These are phyloP conservation scores for Alternaria hordeiaustralica DNA, from an alignment of 2,329 filamentous ascomycete species.

Conservation along the genomic window DNA sequence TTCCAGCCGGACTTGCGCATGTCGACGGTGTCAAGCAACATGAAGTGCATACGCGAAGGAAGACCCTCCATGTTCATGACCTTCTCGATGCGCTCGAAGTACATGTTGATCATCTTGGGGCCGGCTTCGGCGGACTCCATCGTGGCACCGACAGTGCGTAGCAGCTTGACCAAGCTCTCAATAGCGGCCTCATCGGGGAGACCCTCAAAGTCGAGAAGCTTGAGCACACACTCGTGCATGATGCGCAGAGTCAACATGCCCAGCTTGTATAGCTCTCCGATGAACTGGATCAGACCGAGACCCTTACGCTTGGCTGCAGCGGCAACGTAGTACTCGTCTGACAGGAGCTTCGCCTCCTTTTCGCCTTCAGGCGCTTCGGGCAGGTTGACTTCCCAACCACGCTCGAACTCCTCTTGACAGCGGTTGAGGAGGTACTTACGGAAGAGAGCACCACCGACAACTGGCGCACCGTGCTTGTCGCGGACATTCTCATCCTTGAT, in stretches of 20 bases:
- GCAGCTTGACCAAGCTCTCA: slow-evolving; percentile 91
- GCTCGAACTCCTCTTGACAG: slow-evolving; percentile 98
- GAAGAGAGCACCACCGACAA: slow-evolving; percentile 93
- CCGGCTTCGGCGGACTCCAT: slow-evolving; percentile 83
- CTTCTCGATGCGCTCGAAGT: slow-evolving; percentile 86
- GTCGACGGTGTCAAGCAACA: slow-evolving; percentile 94
- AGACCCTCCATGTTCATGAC: slow-evolving; percentile 79
- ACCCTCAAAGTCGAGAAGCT: slow-evolving; percentile 93
- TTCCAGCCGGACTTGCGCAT: slow-evolving; percentile 78
- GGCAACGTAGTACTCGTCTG: slow-evolving; percentile 94
- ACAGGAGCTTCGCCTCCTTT: slow-evolving; percentile 85
- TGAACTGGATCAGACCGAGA: slow-evolving; percentile 98
- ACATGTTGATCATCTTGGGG: slow-evolving; percentile 84
- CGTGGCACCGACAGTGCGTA: slow-evolving; percentile 88
- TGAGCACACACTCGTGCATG: slow-evolving; percentile 99
- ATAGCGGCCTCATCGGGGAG: slow-evolving; percentile 94
- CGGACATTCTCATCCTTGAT: slow-evolving; percentile 95
- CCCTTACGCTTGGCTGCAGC: slow-evolving; percentile 95
- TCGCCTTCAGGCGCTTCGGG: slow-evolving; percentile 77
- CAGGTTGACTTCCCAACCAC: slow-evolving; percentile 91
- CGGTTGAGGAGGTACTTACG: slow-evolving; percentile 98
- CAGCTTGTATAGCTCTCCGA: slow-evolving; percentile 98
- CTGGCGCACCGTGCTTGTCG: slow-evolving; percentile 86
- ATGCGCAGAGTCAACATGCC: slow-evolving; percentile 98
- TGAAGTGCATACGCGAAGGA: slow-evolving; percentile 88